These are phyloP conservation scores for Verticillium longisporum DNA, from an alignment of 2,329 filamentous ascomycete species.

Conservation along the genomic window DNA sequence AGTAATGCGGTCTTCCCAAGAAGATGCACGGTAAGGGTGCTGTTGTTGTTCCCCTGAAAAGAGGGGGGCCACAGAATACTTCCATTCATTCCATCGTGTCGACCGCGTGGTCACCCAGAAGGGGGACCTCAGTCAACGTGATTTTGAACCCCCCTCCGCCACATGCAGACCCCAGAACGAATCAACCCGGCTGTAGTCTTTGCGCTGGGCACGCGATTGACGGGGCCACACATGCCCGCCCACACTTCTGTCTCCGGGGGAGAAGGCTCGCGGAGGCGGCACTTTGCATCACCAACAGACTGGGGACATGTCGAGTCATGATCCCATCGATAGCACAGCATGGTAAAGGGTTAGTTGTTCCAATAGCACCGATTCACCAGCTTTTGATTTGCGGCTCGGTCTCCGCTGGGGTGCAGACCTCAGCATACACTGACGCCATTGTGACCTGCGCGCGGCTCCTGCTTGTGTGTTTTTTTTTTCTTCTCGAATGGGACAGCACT, in stretches of 20 bases:
- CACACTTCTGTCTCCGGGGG: no score
- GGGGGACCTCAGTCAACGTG: no score
- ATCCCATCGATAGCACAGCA: not conserved
- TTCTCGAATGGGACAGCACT: not conserved
- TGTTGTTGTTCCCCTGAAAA: no score
- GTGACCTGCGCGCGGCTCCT: not conserved
- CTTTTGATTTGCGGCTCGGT: not conserved
- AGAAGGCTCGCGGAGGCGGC: not conserved
- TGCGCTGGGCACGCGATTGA: not conserved
- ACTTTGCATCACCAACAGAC: not conserved
- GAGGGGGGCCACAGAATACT: not conserved
- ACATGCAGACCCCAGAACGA: no score
- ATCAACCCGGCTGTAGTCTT: no score
- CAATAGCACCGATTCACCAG: not conserved
- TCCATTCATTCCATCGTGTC: not conserved
- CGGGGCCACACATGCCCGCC: not conserved
- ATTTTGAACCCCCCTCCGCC: no score
- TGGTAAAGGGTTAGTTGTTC: not conserved
- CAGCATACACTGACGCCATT: not conserved
- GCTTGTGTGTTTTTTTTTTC: no score
- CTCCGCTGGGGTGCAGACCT: not conserved
- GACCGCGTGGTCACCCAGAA: no score
- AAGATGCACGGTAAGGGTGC: not conserved
- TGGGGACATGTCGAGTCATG: not conserved
- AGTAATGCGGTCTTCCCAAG: not conserved